Evolutionary conservation across 768 basidiomycete genomes (phyloP).

Genomic region (Auricularia sp.): DNA sequence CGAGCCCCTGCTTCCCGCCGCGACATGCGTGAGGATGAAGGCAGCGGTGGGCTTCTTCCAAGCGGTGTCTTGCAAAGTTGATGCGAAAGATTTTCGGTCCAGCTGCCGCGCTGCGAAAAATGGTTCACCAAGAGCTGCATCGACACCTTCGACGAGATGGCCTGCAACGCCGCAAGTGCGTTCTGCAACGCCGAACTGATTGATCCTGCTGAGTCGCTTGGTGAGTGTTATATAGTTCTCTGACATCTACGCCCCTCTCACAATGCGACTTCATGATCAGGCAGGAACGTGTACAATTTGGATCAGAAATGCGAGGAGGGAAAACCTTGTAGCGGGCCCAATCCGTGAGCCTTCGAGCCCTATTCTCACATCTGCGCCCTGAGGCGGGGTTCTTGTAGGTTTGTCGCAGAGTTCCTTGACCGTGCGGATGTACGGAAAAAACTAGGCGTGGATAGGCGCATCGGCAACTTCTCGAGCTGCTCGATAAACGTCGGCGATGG

Average conservation of each 20-base stretch:
- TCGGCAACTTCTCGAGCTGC: slow-evolving; percentile 48
- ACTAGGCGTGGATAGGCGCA: slow-evolving; percentile 37
- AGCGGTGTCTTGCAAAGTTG: no score
- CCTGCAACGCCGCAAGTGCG: slow-evolving; percentile 53
- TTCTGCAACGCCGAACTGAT: slow-evolving; percentile 55
- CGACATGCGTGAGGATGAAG: slow-evolving; percentile 11
- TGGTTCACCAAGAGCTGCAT: slow-evolving; percentile 51
- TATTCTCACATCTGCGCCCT: neutral
- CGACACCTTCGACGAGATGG: slow-evolving; percentile 53
- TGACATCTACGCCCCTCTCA: neutral
- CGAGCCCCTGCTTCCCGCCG: slow-evolving; percentile 8
- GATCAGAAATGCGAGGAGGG: slow-evolving; percentile 18
- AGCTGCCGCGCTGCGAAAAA: slow-evolving; percentile 62
- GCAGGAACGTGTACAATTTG: slow-evolving; percentile 23
- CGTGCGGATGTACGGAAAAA: slow-evolving; percentile 31
- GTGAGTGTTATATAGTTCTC: slow-evolving; percentile 20
- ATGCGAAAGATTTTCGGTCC: neutral
- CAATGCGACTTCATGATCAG: slow-evolving; percentile 1
- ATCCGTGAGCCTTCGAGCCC: neutral
- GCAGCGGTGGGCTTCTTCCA: neutral
- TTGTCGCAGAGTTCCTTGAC: slow-evolving; percentile 40
- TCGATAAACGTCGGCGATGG: slow-evolving; percentile 35
- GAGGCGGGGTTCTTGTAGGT: slow-evolving; percentile 27
- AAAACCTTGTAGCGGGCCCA: neutral
- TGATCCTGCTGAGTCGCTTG: slow-evolving; percentile 27